Conservation (phyloP, 192 early-diverging fungal species). For the Umbelopsis ramanniana region DNA sequence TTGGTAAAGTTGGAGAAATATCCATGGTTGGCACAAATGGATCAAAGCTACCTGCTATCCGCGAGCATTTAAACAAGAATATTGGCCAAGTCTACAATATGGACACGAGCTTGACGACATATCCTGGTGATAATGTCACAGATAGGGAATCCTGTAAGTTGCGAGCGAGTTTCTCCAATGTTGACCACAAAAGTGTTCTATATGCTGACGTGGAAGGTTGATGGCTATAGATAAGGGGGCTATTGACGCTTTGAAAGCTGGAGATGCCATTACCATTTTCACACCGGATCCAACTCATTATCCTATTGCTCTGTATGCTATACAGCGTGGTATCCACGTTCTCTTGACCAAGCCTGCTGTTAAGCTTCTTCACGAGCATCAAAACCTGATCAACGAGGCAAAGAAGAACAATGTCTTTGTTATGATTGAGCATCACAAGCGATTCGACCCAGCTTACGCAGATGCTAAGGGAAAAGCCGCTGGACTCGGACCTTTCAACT, state of each 20-base stretch:
- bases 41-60: constrained; percentile 43
- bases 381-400: constrained; percentile 36
- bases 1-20: constrained; percentile 38
- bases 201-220: neutral
- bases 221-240: constrained; percentile 36
- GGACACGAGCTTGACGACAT: constrained; percentile 38
- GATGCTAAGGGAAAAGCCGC: constrained; percentile 42
- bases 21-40: constrained; percentile 51
- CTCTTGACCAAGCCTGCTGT: constrained; percentile 52
- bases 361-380: constrained; percentile 43
- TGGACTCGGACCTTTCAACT: constrained; percentile 46
- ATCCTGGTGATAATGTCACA: constrained; percentile 43
- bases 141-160: constrained; percentile 48
- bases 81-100: constrained; percentile 39
- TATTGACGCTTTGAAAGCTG: constrained; percentile 42
- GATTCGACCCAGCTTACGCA: constrained; percentile 53
- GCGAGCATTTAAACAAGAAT: constrained; percentile 34
- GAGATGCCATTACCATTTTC: constrained; percentile 50
- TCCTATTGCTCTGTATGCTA: constrained; percentile 46
- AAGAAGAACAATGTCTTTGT: constrained; percentile 42
- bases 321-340: constrained; percentile 44
- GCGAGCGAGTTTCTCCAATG: neutral
- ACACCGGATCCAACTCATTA: constrained; percentile 54
- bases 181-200: neutral
- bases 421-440: constrained; percentile 50